Evolutionary conservation across 2,329 filamentous ascomycete genomes (phyloP).

Genomic region (Diaporthe destruens): DNA sequence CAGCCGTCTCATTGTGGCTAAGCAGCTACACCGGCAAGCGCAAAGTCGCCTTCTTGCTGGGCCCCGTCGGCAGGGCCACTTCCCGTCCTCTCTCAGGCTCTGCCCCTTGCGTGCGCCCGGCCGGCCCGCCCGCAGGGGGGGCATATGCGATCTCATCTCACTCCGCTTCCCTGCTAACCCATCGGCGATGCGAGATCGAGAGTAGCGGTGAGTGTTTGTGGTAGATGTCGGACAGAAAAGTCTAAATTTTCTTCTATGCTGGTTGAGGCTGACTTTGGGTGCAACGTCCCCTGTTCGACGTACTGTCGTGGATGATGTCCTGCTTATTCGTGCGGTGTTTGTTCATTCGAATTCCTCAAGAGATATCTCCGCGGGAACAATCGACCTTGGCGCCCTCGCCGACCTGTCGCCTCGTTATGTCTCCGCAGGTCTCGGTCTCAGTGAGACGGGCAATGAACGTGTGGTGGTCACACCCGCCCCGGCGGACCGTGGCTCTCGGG

Average conservation of each 20-base stretch:
- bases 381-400: slow-evolving; percentile 5
- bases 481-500: background rate
- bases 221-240: slow-evolving; percentile 1
- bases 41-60: slow-evolving; percentile 9
- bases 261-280: background rate
- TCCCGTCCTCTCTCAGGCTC: background rate
- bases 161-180: background rate
- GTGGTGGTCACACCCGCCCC: background rate
- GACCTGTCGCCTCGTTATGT: background rate
- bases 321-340: background rate
- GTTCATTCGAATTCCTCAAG: background rate
- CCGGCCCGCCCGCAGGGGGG: background rate
- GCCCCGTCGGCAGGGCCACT: slow-evolving; percentile 29
- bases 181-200: slow-evolving; percentile 32
- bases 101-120: background rate
- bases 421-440: no score
- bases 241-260: background rate
- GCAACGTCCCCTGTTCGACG: no score
- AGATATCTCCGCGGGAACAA: background rate
- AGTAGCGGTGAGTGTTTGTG: slow-evolving; percentile 27
- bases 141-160: slow-evolving; percentile 13
- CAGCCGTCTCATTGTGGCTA: background rate
- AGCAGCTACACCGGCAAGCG: background rate
- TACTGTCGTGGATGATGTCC: background rate
- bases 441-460: background rate